phyloP scores from a whole-genome alignment of 2,329 filamentous ascomycete genomes.

The Ophiostoma sp. region DNA sequence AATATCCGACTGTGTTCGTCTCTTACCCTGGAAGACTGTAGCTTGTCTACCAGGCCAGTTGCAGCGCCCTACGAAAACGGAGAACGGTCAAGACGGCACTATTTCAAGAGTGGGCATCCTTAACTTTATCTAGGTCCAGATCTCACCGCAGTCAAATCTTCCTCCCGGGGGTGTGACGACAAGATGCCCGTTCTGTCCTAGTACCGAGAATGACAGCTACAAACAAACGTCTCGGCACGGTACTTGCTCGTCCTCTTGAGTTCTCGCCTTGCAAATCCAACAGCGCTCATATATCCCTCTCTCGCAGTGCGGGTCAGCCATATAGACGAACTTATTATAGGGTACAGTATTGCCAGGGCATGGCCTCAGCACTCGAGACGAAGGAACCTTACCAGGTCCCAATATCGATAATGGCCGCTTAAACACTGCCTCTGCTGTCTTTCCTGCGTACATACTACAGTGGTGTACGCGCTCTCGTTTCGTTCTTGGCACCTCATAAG shows the following conservation, averaged over 20 bases:
- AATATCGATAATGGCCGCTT: conserved; percentile 25
- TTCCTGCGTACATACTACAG: neutral
- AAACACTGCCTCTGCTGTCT: conserved; percentile 13
- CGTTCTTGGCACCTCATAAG: conserved; percentile 13
- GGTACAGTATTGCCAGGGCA: conserved; percentile 21
- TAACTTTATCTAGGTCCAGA: conserved; percentile 15
- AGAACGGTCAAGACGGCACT: conserved; percentile 2
- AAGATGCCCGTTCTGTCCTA: conserved; percentile 25
- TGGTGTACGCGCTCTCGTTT: neutral
- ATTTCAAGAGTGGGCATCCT: conserved; percentile 3
- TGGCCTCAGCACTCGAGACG: conserved; percentile 20
- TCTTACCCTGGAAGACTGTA: neutral
- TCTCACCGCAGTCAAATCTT: neutral
- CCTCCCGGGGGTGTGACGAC: conserved; percentile 13
- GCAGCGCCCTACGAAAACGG: neutral
- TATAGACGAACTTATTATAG: conserved; percentile 26
- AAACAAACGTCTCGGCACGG: conserved; percentile 24
- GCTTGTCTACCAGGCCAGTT: conserved; percentile 1
- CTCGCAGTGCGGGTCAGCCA: conserved; percentile 12
- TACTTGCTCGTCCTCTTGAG: conserved; percentile 16
- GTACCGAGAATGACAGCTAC: conserved; percentile 26
- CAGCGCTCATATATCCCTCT: conserved; percentile 19
- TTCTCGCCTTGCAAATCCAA: neutral
- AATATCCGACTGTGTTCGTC: neutral
- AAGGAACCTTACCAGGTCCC: conserved; percentile 27